phyloP scores from a whole-genome alignment of 2,329 filamentous ascomycete genomes.

The Aspergillus brasiliensis region DNA sequence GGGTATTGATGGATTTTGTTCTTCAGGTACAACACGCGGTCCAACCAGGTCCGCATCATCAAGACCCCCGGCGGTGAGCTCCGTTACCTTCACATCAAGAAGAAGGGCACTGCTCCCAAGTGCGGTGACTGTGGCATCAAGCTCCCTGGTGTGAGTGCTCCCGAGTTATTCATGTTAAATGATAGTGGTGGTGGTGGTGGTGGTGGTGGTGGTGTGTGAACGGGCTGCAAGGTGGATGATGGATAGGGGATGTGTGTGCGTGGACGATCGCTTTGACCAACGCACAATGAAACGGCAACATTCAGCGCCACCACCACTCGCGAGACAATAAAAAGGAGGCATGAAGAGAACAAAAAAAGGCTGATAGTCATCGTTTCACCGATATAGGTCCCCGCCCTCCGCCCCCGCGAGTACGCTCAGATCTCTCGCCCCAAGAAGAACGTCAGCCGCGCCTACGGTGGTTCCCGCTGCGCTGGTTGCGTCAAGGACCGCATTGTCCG shows the following conservation, averaged over 20 bases:
- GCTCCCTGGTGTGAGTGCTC: slow-evolving; percentile 87
- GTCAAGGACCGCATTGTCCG: slow-evolving; percentile 97
- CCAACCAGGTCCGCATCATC: slow-evolving; percentile 93
- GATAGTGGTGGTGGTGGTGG: not conserved
- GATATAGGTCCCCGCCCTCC: slow-evolving; percentile 83
- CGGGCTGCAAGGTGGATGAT: slow-evolving; percentile 4
- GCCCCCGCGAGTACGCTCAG: slow-evolving; percentile 94
- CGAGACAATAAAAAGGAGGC: too few species aligned
- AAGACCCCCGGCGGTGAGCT: slow-evolving; percentile 97
- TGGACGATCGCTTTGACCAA: slow-evolving; percentile 11
- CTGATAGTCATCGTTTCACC: slow-evolving; percentile 13
- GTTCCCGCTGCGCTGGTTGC: slow-evolving; percentile 97
- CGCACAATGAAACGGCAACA: slow-evolving; percentile 11
- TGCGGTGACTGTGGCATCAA: slow-evolving; percentile 99
- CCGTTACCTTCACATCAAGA: slow-evolving; percentile 98
- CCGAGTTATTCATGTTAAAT: slow-evolving; percentile 22
- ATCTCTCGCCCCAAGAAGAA: slow-evolving; percentile 99
- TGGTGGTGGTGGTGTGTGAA: slow-evolving; percentile 5
- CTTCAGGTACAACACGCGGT: slow-evolving; percentile 91
- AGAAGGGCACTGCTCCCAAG: slow-evolving; percentile 97
- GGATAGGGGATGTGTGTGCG: slow-evolving; percentile 20
- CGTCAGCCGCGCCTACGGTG: slow-evolving; percentile 96
- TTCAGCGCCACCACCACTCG: not conserved
- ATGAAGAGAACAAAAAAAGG: slow-evolving; percentile 6
- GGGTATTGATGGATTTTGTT: slow-evolving; percentile 36